Evolutionary conservation across 2,329 filamentous ascomycete genomes (phyloP).

Genomic region (Exophiala phaeomuriformis): DNA sequence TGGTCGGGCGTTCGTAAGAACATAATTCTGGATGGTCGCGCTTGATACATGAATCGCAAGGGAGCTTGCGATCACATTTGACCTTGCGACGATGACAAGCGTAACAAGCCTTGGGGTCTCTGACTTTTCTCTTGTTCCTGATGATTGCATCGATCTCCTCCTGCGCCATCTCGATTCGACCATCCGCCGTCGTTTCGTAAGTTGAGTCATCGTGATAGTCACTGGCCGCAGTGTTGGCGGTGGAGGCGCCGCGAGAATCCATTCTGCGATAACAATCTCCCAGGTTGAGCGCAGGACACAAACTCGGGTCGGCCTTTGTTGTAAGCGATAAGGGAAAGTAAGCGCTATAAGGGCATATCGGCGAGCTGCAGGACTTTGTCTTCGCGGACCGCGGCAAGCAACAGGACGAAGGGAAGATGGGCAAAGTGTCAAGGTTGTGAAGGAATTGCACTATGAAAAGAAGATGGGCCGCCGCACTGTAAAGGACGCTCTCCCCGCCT

Average conservation of each 20-base stretch:
- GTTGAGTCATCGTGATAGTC: conserved; percentile 21
- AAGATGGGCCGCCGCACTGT: background rate
- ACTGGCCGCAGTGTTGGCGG: background rate
- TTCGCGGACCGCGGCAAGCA: background rate
- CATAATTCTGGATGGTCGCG: conserved; percentile 44
- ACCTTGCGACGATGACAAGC: conserved; percentile 31
- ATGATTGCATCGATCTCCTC: conserved; percentile 43
- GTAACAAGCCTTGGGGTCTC: conserved; percentile 38
- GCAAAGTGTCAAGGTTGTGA: background rate
- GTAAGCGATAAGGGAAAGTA: too few relatives aligned
- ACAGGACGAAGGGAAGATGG: background rate
- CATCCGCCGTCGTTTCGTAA: conserved; percentile 11
- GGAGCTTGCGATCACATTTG: conserved; percentile 44
- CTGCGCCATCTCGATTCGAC: conserved; percentile 36
- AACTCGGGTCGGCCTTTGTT: too few relatives aligned
- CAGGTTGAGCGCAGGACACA: background rate
- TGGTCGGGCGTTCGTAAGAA: conserved; percentile 44
- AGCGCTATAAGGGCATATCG: background rate
- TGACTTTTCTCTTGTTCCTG: conserved; percentile 42
- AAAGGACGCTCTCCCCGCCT: too few relatives aligned
- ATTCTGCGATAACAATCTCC: background rate
- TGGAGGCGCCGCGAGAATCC: conserved; percentile 11
- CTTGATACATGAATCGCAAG: conserved; percentile 45
- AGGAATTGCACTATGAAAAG: background rate
- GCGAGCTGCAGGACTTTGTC: background rate